Base-by-base conservation (phyloP, 345 rosid genomes). In the Populus pruinosa region DNA sequence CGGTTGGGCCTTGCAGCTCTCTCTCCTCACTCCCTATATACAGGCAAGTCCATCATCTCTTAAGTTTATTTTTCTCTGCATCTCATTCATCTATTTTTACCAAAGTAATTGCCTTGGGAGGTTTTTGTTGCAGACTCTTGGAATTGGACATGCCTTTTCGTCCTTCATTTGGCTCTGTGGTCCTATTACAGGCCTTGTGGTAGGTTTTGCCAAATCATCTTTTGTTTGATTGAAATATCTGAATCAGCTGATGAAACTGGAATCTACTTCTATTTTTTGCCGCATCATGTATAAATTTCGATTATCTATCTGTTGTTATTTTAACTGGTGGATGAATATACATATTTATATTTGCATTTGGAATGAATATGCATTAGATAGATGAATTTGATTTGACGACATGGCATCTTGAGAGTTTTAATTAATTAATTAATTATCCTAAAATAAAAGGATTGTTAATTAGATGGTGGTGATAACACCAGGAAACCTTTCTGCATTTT, bases 1-100 rank as follows among this genome's bases (percentile, higher is more conserved):
- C 79, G 98, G 98, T n/a, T 96, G 99, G 98, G 97, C 98, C 75
- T 86, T 96, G 90, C 98, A 96, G 78, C 94, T 94, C 14, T 96
- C 97, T 76, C 94, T 94, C 4, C 83, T 96, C 71, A 94, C 98
- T 78, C 99, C 99, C 55, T 96, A 94, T 78, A 91, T 96, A 73
- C 97, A 96, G 99, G 98, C 89, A 81, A 81, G 78, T 80, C 23
- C 29, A n/a, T 2, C 25, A 36, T 59, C 31, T 73, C 17, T 3
- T 27, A 13, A 7, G 5, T 12, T 23, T 12, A 0, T n/a, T 29
- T 63, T 9, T 67, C 41, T 67, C 36, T 8, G 44, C 16, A 20
- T 47, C 71, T 59, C 33, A 18, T 21, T 67, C 67, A 59, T 55
- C 50, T 29, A 29, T 61, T n/a, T 70, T 33, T 70, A 8, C 47